These are phyloP conservation scores for Phytophthora citricola DNA, from an alignment of 352 stramenopile genomes.

Conservation along the genomic window DNA sequence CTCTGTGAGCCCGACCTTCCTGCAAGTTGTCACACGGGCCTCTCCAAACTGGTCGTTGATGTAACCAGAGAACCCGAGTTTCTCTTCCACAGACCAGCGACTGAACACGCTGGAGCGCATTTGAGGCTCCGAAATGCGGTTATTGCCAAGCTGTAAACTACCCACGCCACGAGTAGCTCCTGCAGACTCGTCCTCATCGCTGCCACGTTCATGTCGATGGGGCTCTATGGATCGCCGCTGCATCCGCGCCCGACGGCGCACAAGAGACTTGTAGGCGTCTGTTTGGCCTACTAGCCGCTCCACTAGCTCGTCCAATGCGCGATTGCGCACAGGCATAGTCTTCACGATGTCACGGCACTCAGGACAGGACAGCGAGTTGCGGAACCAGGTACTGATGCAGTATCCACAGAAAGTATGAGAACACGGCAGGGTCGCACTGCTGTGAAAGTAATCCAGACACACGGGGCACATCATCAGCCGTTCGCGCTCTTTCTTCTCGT, in stretches of 20 bases:
- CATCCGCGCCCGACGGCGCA: conserved; percentile 41
- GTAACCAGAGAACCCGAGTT: conserved; percentile 51
- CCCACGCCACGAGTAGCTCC: conserved; percentile 31
- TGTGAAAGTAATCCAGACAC: conserved; percentile 85
- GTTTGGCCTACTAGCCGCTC: conserved; percentile 69
- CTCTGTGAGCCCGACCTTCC: conserved; percentile 72
- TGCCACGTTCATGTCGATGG: conserved; percentile 17
- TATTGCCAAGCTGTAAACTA: conserved; percentile 26
- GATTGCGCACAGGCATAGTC: conserved; percentile 78
- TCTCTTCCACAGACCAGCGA: conserved; percentile 58
- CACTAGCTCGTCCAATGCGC: conserved; percentile 83
- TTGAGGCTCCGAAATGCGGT: conserved; percentile 9
- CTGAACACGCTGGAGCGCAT: conserved; percentile 58
- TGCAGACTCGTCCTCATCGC: conserved; percentile 28
- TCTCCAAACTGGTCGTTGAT: conserved; percentile 70
- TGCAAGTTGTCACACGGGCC: conserved; percentile 61
- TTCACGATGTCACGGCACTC: conserved; percentile 75
- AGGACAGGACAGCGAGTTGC: conserved; percentile 74
- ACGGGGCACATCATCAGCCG: conserved; percentile 82
- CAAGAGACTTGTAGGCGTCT: conserved; percentile 59
- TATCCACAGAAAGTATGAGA: conserved; percentile 87
- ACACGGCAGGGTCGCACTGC: conserved; percentile 78
- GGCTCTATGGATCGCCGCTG: conserved; percentile 30
- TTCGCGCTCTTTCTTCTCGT: conserved; percentile 57
- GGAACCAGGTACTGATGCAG: conserved; percentile 86